These are phyloP conservation scores for Eucommia ulmoides DNA, from an alignment of 257 asterid species.

Conservation along the genomic window DNA sequence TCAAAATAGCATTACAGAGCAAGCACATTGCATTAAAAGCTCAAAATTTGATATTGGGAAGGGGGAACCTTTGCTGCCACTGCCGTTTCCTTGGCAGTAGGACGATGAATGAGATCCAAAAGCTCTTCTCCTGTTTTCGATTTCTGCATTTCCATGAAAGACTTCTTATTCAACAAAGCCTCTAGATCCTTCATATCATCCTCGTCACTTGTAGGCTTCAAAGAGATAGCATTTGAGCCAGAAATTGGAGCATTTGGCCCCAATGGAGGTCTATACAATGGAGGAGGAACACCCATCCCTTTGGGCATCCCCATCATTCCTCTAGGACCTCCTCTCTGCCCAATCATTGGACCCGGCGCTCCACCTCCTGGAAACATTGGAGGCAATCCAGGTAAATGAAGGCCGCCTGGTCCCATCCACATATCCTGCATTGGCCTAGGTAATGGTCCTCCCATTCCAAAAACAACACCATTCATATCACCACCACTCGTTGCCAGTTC, in stretches of 20 bases:
- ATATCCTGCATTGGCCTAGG: slow-evolving; percentile 24
- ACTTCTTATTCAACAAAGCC: slow-evolving; percentile 77
- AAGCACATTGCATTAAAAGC: too few relatives aligned
- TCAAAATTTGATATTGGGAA: too few relatives aligned
- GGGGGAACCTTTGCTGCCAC: slow-evolving; percentile 84
- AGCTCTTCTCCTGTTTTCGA: slow-evolving; percentile 96
- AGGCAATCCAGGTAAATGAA: slow-evolving; percentile 15
- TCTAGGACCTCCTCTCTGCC: slow-evolving; percentile 60
- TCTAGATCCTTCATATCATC: slow-evolving; percentile 93
- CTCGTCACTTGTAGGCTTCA: slow-evolving; percentile 89
- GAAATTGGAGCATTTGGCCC: slow-evolving; percentile 27
- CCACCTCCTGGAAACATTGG: slow-evolving; percentile 21
- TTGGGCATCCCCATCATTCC: slow-evolving; percentile 82
- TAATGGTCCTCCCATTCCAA: slow-evolving; percentile 35
- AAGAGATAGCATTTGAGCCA: slow-evolving; percentile 25
- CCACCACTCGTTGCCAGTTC: slow-evolving; percentile 27
- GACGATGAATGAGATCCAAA: slow-evolving; percentile 83
- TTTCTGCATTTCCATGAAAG: slow-evolving; percentile 82
- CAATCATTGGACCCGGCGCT: slow-evolving; percentile 24
- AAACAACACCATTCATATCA: slow-evolving; percentile 25
- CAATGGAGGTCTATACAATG: slow-evolving; percentile 64
- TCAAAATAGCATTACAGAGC: too few relatives aligned
- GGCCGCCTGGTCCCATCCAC: slow-evolving; percentile 44
- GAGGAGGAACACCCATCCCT: slow-evolving; percentile 91
- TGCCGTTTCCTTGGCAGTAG: slow-evolving; percentile 91